Percentiles rank a stretch among this genome's conserved stretches.
phyloP scores from a whole-genome alignment of 2,329 filamentous ascomycete species.

The Neonectria sp. region DNA sequence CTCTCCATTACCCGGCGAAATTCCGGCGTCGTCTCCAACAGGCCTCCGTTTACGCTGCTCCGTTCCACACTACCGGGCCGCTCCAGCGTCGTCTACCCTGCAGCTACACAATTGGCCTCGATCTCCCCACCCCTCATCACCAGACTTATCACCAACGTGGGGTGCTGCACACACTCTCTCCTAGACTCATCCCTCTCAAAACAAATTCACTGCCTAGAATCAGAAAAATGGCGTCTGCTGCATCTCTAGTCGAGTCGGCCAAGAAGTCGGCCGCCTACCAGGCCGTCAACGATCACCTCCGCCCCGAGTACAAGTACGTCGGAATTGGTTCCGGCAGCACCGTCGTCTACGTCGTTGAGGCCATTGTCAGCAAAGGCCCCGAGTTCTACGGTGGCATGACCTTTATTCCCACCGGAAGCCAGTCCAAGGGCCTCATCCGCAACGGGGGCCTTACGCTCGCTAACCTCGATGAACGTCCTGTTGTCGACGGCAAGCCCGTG shows the following conservation, averaged over 20 bases:
- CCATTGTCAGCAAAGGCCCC: constrained; percentile 75
- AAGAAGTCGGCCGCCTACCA: constrained; percentile 83
- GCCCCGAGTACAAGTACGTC: constrained; percentile 72
- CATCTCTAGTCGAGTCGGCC: constrained; percentile 74
- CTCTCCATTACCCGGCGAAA: constrained; percentile 15
- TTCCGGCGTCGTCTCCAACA: constrained; percentile 6
- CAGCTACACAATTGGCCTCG: constrained; percentile 4
- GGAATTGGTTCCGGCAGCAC: constrained; percentile 88
- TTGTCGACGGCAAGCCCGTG: constrained; percentile 56
- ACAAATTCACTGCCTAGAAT: not conserved
- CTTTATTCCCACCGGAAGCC: constrained; percentile 94
- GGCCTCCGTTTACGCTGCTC: constrained; percentile 2
- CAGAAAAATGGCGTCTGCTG: constrained; percentile 55
- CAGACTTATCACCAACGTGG: constrained; percentile 21
- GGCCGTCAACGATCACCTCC: constrained; percentile 82
- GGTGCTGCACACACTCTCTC: constrained; percentile 16
- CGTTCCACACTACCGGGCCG: constrained; percentile 6
- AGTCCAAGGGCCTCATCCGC: constrained; percentile 89
- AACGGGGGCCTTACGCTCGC: constrained; percentile 83
- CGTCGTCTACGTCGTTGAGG: constrained; percentile 88
- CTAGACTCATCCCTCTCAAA: constrained; percentile 6
- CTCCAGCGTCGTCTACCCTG: constrained; percentile 24
- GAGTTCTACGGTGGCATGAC: constrained; percentile 75
- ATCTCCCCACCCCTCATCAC: constrained; percentile 26
- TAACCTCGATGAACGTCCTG: constrained; percentile 81